Evolutionary conservation across 306 rosid species (phyloP).

Genomic region (Prunus salicina): DNA sequence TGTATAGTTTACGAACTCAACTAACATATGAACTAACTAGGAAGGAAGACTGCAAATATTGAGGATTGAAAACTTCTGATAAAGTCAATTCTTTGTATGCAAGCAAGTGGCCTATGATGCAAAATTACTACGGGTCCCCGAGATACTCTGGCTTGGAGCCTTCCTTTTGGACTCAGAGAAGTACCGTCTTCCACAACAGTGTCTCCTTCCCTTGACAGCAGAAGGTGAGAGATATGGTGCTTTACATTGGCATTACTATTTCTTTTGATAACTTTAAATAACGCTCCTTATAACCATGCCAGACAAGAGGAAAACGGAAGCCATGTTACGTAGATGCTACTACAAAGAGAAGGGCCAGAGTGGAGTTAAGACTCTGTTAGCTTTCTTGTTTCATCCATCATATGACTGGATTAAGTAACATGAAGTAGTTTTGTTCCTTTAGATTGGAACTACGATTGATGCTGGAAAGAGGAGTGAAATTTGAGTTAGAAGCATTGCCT

Average conservation of each 20-base stretch:
- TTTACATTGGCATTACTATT: not conserved
- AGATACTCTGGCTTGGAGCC: too few relatives aligned
- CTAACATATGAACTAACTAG: too few relatives aligned
- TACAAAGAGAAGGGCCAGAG: constrained; percentile 64
- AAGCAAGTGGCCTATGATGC: too few relatives aligned
- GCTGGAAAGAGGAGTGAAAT: constrained; percentile 81
- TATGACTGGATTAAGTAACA: constrained; percentile 20
- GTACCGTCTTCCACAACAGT: too few relatives aligned
- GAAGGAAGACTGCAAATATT: too few relatives aligned
- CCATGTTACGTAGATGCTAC: constrained; percentile 83
- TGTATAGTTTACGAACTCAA: too few relatives aligned
- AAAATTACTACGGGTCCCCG: too few relatives aligned
- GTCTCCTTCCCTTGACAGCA: too few relatives aligned
- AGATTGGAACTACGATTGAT: constrained; percentile 69
- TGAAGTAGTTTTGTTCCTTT: constrained; percentile 7
- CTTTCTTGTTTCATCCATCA: constrained; percentile 9
- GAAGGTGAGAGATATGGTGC: too few relatives aligned
- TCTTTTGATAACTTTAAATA: not conserved
- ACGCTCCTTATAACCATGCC: constrained; percentile 16
- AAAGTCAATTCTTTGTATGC: too few relatives aligned
- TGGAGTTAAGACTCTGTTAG: constrained; percentile 60
- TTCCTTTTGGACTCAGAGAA: too few relatives aligned
- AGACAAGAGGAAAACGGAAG: constrained; percentile 71
- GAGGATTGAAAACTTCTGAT: too few relatives aligned
- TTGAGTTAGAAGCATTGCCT: constrained; percentile 90